Conservation (phyloP, 371 early-diverging fungal species). For the Mucor piriformis region DNA sequence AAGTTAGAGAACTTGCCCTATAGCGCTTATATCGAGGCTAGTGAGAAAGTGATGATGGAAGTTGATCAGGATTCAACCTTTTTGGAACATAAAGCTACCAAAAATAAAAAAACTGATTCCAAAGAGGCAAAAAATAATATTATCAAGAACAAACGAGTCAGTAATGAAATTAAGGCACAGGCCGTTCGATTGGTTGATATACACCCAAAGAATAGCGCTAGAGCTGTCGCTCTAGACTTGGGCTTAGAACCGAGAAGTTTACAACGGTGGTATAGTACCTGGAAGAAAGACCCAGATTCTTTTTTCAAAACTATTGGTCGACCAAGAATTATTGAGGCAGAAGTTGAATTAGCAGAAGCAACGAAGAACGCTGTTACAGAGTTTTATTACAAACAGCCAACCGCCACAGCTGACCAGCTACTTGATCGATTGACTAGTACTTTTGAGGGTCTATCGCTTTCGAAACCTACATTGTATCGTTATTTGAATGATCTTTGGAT, state of each 20-base stretch:
- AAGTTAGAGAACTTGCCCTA: constrained; percentile 11
- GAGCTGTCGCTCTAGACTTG: constrained; percentile 15
- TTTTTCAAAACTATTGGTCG: constrained; percentile 24
- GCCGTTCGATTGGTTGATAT: constrained; percentile 19
- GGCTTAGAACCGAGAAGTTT: constrained; percentile 20
- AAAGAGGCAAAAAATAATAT: background rate
- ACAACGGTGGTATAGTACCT: constrained; percentile 17
- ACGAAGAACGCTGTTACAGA: constrained; percentile 6
- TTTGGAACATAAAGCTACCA: too few species aligned
- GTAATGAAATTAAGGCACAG: constrained; percentile 15
- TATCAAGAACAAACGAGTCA: constrained; percentile 10
- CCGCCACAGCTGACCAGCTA: constrained; percentile 13
- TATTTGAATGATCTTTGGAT: constrained; percentile 7
- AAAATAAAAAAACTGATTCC: too few species aligned
- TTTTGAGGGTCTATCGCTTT: constrained; percentile 7
- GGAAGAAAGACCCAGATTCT: constrained; percentile 14
- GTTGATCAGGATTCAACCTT: too few species aligned
- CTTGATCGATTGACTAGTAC: constrained; percentile 17
- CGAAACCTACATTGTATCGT: constrained; percentile 8
- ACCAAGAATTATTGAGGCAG: constrained; percentile 18
- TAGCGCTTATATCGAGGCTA: background rate
- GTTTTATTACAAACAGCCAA: constrained; percentile 18
- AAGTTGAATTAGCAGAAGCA: constrained; percentile 22
- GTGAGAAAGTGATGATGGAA: too few species aligned
- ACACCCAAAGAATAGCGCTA: constrained; percentile 19